phyloP scores from a whole-genome alignment of 768 basidiomycete genomes.

The Coprinopsis cinerea region DNA sequence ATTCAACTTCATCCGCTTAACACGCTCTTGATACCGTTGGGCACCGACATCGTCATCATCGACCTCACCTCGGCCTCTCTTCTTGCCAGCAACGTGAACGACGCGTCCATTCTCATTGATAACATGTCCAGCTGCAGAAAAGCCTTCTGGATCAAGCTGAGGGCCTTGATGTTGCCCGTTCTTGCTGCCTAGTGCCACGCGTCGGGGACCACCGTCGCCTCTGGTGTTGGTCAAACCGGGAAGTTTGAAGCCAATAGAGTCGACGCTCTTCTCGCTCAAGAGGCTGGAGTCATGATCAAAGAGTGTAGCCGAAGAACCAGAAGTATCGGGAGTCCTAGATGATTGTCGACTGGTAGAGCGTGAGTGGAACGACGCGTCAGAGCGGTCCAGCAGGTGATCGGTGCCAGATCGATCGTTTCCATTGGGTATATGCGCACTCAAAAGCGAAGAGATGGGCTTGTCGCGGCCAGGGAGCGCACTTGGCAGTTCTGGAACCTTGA shows the following conservation, averaged over 20 bases:
- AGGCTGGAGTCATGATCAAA: background rate
- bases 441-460: background rate
- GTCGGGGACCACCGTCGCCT: slow-evolving; percentile 9
- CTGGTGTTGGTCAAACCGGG: background rate
- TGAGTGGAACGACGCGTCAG: background rate
- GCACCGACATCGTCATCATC: slow-evolving; percentile 9
- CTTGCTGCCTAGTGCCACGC: slow-evolving; percentile 8
- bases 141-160: background rate
- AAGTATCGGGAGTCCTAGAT: slow-evolving; percentile 2
- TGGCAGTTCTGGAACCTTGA: slow-evolving; percentile 2
- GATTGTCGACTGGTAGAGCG: background rate
- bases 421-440: slow-evolving; percentile 26
- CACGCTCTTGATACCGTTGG: slow-evolving; percentile 7
- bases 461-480: slow-evolving; percentile 1
- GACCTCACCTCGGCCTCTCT: slow-evolving; percentile 13
- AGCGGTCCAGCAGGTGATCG: background rate
- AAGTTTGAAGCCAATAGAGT: background rate
- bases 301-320: background rate
- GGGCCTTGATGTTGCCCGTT: background rate
- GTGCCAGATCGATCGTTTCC: background rate
- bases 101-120: slow-evolving; percentile 15
- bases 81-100: slow-evolving; percentile 9
- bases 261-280: background rate
- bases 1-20: slow-evolving; percentile 16
- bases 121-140: slow-evolving; percentile 8